Percentiles rank a stretch among this genome's conserved stretches.
These are phyloP conservation scores for Naganishia vishniacii DNA, from an alignment of 768 basidiomycete genomes.

Conservation along the genomic window DNA sequence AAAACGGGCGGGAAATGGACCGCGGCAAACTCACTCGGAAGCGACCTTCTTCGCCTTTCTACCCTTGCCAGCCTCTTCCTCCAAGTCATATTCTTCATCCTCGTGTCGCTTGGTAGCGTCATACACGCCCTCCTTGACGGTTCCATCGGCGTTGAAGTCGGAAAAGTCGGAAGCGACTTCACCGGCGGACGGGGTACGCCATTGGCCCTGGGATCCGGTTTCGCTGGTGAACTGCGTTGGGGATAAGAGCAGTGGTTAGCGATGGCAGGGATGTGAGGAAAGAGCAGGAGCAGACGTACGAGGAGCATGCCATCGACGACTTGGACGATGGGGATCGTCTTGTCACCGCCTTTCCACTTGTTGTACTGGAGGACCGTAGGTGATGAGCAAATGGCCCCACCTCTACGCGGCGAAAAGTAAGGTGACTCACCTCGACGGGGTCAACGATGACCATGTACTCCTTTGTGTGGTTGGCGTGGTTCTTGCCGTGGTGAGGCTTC, in stretches of 20 bases:
- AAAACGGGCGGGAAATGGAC: background rate
- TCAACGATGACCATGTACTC: conserved; percentile 29
- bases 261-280: background rate
- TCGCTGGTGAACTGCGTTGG: conserved; percentile 23
- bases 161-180: conserved; percentile 29
- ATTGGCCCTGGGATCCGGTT: conserved; percentile 25
- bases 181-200: conserved; percentile 25
- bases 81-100: conserved; percentile 2
- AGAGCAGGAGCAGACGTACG: conserved; percentile 14
- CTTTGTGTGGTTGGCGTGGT: conserved; percentile 17
- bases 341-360: conserved; percentile 28
- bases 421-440: conserved; percentile 13
- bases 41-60: conserved; percentile 25
- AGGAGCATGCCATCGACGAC: conserved; percentile 20
- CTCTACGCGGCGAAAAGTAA: background rate
- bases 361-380: conserved; percentile 20
- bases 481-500: conserved; percentile 17
- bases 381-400: background rate
- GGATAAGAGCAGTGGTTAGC: conserved; percentile 1
- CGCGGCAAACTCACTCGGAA: conserved; percentile 24
- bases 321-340: conserved; percentile 23
- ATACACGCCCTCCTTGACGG: conserved; percentile 16
- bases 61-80: conserved; percentile 20
- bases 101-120: conserved; percentile 22
- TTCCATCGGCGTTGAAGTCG: conserved; percentile 26